phyloP scores from a whole-genome alignment of 208 protist genomes.

The Herpetomonas samuelpessoai region DNA sequence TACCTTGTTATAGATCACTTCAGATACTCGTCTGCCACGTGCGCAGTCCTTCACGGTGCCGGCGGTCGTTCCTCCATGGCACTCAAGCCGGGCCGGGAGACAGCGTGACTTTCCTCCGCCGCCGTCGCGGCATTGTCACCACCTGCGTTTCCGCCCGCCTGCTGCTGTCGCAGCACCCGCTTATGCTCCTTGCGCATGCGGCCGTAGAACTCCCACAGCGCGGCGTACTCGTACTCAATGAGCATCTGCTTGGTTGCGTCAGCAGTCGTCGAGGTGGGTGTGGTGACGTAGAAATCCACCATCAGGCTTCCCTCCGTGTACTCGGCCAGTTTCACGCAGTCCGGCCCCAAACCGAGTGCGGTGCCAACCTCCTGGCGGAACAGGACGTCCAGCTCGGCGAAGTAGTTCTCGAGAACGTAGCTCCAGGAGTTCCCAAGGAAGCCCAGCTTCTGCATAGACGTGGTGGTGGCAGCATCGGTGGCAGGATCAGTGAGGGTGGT shows the following conservation, averaged over 20 bases:
- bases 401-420: slow-evolving; percentile 3
- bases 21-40: too few relatives aligned
- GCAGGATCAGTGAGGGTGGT: neutral
- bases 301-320: slow-evolving; percentile 10
- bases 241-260: slow-evolving; percentile 2
- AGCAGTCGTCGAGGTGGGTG: slow-evolving; percentile 1
- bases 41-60: too few relatives aligned
- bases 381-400: slow-evolving; percentile 2
- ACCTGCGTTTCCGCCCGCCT: neutral
- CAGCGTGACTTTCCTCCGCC: too few relatives aligned
- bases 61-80: too few relatives aligned
- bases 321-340: neutral
- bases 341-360: slow-evolving; percentile 5
- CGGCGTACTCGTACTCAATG: slow-evolving; percentile 11
- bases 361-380: slow-evolving; percentile 5
- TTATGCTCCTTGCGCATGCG: slow-evolving; percentile 11
- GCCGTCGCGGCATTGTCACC: too few relatives aligned
- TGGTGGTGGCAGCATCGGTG: neutral
- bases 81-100: too few relatives aligned
- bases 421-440: slow-evolving; percentile 16
- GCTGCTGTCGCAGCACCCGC: slow-evolving; percentile 5
- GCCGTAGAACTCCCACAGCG: slow-evolving; percentile 15
- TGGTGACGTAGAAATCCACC: slow-evolving; percentile 15
- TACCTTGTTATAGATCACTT: too few relatives aligned
- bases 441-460: slow-evolving; percentile 13